Percentiles rank a stretch among this genome's conserved stretches.
These are phyloP conservation scores for Aspergillus tubingensis DNA, from an alignment of 2,329 filamentous ascomycete species.

Conservation along the genomic window DNA sequence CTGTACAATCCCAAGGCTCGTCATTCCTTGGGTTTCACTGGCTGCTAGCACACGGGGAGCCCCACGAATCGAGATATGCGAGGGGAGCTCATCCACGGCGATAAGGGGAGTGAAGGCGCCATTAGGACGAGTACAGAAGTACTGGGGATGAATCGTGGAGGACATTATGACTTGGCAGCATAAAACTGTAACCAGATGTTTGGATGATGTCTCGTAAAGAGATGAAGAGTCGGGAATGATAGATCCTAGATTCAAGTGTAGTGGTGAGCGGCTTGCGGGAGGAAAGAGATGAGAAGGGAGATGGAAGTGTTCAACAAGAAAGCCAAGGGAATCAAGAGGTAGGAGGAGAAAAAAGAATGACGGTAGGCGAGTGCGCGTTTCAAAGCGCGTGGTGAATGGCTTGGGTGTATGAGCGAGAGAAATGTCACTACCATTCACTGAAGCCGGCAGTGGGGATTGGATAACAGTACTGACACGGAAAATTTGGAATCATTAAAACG, in stretches of 20 bases:
- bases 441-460: slow-evolving; percentile 3
- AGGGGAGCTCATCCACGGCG: slow-evolving; percentile 49
- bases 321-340: slow-evolving; percentile 8
- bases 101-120: slow-evolving; percentile 46
- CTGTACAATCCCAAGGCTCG: slow-evolving; percentile 39
- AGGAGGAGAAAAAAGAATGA: slow-evolving; percentile 13
- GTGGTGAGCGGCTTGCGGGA: not conserved
- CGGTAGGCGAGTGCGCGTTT: slow-evolving; percentile 9
- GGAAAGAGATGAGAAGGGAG: not conserved
- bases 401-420: slow-evolving; percentile 12
- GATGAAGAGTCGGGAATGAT: not conserved
- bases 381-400: slow-evolving; percentile 7
- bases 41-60: slow-evolving; percentile 39
- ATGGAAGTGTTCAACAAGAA: slow-evolving; percentile 10
- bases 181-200: not conserved
- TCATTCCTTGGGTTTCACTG: slow-evolving; percentile 47
- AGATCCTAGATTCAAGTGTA: not conserved
- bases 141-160: slow-evolving; percentile 38
- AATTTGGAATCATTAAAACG: too few species aligned
- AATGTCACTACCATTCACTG: slow-evolving; percentile 16
- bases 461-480: not conserved
- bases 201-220: not conserved
- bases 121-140: slow-evolving; percentile 46
- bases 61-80: slow-evolving; percentile 38
- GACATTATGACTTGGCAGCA: slow-evolving; percentile 21